Evolutionary conservation across 116 monocot species (phyloP), one percentile per base, ranked within the genome.

Genomic region (Papilionanthe hybrid): DNA sequence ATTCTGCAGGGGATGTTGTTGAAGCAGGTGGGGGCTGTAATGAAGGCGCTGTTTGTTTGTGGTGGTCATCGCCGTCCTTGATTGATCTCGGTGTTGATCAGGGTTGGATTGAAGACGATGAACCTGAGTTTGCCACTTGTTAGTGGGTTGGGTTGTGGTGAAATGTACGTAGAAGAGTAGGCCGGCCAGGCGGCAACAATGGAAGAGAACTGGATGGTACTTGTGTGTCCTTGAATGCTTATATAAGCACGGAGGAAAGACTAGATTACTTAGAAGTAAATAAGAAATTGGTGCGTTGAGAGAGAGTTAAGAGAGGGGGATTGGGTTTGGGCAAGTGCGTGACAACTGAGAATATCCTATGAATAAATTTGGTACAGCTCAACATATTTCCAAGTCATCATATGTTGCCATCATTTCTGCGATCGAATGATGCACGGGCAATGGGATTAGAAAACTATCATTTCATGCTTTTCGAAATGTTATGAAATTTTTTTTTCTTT

Each of bases 1-100:
- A 88, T 79, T 91, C 90, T 23, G 74, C 8, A 7, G 77, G 75
- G 42, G 12, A 43, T 43, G 23, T 37, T 15, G 71, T 9, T 71
- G 71, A 27, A 2, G 65, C 65, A 10, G 65, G 10, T 13, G 32
- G 69, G 5, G 5, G 69, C 69, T 32, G 69, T 44, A 44, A 13
- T 73, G 73, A 12, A 18, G 22, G 43, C n/a, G n/a, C 44, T 44
- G 44, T 7, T 44, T 73, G 17, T 22, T 1, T 0, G 71, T 17
- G 29, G 71, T 18, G 30, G 71, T 37, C 71, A 71, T 71, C 41
- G 5, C 5, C 41, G 19, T 28, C 19, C 19, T 58, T 5, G 58
- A 19, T 58, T 22, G 58, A 58, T 58, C 58, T 58, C 58, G 58
- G 7, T 58, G 58, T 15, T 15, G 7, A 19, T 19, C 19, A 5